phyloP scores from a whole-genome alignment of 176 grass and related monocot species.

The Eragrostis curvula region DNA sequence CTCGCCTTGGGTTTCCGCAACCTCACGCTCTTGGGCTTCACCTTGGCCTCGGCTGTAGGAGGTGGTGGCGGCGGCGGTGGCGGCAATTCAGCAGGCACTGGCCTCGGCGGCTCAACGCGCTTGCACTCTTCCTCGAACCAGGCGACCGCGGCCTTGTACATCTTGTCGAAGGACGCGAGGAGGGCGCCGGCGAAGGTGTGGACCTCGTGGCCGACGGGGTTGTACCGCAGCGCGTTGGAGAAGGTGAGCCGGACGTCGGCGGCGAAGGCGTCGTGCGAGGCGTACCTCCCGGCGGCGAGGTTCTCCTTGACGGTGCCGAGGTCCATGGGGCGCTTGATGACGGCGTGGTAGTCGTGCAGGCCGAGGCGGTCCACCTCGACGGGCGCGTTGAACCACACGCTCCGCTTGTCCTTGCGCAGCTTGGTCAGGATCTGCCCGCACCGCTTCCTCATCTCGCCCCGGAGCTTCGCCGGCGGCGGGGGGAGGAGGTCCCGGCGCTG shows the following conservation, averaged over 20 bases:
- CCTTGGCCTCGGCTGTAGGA: neutral
- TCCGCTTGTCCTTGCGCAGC: slow-evolving; percentile 87
- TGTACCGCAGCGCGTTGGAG: slow-evolving; percentile 85
- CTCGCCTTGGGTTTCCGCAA: slow-evolving; percentile 78
- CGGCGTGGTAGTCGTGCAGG: slow-evolving; percentile 77
- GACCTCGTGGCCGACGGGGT: slow-evolving; percentile 69
- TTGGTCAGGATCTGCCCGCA: slow-evolving; percentile 73
- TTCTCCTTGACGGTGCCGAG: slow-evolving; percentile 70
- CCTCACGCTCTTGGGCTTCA: slow-evolving; percentile 44
- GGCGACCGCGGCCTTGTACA: slow-evolving; percentile 41
- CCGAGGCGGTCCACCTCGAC: slow-evolving; percentile 73
- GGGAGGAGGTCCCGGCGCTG: neutral
- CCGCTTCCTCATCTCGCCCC: slow-evolving; percentile 60
- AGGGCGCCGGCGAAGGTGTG: slow-evolving; percentile 77
- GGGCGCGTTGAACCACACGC: slow-evolving; percentile 87
- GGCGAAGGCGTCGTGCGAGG: slow-evolving; percentile 63
- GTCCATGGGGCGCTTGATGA: slow-evolving; percentile 91
- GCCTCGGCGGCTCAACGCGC: slow-evolving; percentile 4
- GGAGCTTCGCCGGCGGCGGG: slow-evolving; percentile 43
- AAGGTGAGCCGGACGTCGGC: slow-evolving; percentile 80
- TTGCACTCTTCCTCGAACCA: slow-evolving; percentile 66
- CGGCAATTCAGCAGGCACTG: slow-evolving; percentile 20
- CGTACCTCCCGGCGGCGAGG: slow-evolving; percentile 59
- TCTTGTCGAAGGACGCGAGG: slow-evolving; percentile 62
- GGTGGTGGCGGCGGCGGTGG: neutral